Evolutionary conservation across 352 stramenopile genomes (phyloP), one percentile per base, ranked within the genome.

Genomic region (Phytophthora colocasiae): DNA sequence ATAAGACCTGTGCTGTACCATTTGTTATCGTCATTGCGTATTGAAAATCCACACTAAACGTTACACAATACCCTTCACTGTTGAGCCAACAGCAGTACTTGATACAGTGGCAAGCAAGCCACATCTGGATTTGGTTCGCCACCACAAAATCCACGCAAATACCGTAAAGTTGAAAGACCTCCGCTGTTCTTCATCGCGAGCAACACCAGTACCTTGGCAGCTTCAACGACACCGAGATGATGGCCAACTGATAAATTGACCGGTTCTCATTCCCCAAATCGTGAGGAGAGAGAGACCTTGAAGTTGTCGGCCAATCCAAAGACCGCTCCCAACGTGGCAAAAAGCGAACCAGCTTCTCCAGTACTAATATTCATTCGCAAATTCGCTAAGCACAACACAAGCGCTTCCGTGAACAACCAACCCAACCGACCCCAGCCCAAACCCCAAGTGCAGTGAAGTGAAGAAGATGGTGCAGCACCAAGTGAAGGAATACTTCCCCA

Each of bases 401-500:
- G 60, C 45, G 49, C 22, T 26, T 66, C 8, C n/a, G 22, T 10
- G 46, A 45, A 14, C 45, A 40, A 56, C 56, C 36, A 3, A 43
- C 24, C 34, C 11, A 55, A 7, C 9, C 8, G 31, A 34, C 31
- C 31, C 27, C 31, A 34, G 31, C 1, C 6, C 31, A 34, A 34
- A 34, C 31, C 14, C 38, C 10, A 19, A 27, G 12, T 7, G 7
- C 15, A 53, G 31, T 34, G 7, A n/a, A 53, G 31, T 12, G 41
- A 63, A 44, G 32, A 54, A 54, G 10, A 70, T 75, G 55, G 61
- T 67, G 66, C 61, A 66, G 39, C 66, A 75, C 66, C 59, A 71
- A 60, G 61, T 75, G 49, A 81, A 73, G 49, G 69, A 75, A 31
- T 81, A 81, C 63, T 91, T 94, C 69, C 81, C 80, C 1, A 53